These are phyloP conservation scores for Neospermospora avenae DNA, from an alignment of 2,329 filamentous ascomycete genomes.

Conservation along the genomic window DNA sequence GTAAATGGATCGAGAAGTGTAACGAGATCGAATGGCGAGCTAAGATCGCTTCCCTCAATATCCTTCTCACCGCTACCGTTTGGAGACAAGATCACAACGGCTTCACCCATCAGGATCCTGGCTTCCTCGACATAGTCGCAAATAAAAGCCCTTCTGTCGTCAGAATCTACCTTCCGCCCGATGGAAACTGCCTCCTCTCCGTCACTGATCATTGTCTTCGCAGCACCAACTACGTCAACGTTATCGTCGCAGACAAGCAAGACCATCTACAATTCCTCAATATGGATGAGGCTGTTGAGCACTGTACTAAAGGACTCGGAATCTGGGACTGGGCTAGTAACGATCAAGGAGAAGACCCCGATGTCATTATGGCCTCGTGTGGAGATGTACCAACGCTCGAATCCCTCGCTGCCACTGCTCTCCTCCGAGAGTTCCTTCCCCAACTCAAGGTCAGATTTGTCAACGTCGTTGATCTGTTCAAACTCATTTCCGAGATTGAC, in stretches of 20 bases:
- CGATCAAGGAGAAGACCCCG: conserved; percentile 64
- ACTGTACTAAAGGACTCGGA: conserved; percentile 75
- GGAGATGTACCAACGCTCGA: conserved; percentile 74
- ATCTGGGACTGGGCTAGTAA: conserved; percentile 78
- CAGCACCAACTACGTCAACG: conserved; percentile 76
- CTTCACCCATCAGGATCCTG: conserved; percentile 78
- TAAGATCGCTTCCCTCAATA: conserved; percentile 73
- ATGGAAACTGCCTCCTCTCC: conserved; percentile 74
- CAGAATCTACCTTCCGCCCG: conserved; percentile 76
- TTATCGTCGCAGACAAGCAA: conserved; percentile 77
- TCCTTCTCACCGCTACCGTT: conserved; percentile 73
- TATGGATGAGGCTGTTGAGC: conserved; percentile 68
- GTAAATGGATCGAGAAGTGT: conserved; percentile 82
- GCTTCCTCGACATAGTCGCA: conserved; percentile 74
- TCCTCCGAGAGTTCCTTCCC: conserved; percentile 69
- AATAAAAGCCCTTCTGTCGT: conserved; percentile 80
- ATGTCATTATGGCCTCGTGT: conserved; percentile 72
- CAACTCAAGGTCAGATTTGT: conserved; percentile 74
- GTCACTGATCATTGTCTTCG: conserved; percentile 74
- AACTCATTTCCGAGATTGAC: conserved; percentile 65
- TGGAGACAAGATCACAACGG: conserved; percentile 84
- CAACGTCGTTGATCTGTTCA: conserved; percentile 79
- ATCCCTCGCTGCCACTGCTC: conserved; percentile 68
- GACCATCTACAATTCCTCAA: conserved; percentile 72
- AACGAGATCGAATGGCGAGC: conserved; percentile 75